phyloP scores from a whole-genome alignment of 805 yeast genomes.

The Torulaspora delbrueckii region DNA sequence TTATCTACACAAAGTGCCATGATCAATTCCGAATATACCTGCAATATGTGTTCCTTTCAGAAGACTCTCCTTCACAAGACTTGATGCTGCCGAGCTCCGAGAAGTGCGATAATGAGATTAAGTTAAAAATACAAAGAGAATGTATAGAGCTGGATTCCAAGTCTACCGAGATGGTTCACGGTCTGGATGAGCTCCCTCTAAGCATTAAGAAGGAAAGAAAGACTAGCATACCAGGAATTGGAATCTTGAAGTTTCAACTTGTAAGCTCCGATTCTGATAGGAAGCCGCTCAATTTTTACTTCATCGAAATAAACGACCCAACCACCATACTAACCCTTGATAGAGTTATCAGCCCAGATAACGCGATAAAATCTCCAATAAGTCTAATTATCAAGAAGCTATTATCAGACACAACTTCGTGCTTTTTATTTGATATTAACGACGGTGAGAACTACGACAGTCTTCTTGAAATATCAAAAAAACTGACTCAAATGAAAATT shows the following conservation, averaged over 20 bases:
- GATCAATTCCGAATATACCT: conserved; percentile 16
- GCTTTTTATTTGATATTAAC: conserved; percentile 34
- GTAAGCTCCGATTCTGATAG: conserved; percentile 1
- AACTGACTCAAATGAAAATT: conserved; percentile 16
- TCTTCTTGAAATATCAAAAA: conserved; percentile 18
- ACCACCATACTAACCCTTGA: conserved; percentile 15
- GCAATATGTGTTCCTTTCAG: conserved; percentile 29
- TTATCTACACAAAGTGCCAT: conserved; percentile 15
- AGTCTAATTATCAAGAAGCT: conserved; percentile 27
- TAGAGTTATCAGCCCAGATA: conserved; percentile 6
- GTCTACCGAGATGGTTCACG: conserved; percentile 10
- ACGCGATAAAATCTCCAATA: conserved; percentile 21
- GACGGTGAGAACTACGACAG: conserved; percentile 15
- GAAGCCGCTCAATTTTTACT: conserved; percentile 20
- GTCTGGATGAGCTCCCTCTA: conserved; percentile 10
- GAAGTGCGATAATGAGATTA: conserved; percentile 15
- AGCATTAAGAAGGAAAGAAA: conserved; percentile 2
- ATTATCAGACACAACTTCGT: conserved; percentile 36
- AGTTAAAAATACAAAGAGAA: conserved; percentile 23
- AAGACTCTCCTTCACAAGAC: conserved; percentile 25
- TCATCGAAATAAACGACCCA: conserved; percentile 24
- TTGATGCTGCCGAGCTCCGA: conserved; percentile 13
- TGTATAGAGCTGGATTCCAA: conserved; percentile 23
- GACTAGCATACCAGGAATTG: conserved; percentile 14
- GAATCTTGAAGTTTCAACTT: conserved; percentile 23